These are phyloP conservation scores for Fraxinus baroniana DNA, from an alignment of 305 asterid genomes.

Conservation along the genomic window DNA sequence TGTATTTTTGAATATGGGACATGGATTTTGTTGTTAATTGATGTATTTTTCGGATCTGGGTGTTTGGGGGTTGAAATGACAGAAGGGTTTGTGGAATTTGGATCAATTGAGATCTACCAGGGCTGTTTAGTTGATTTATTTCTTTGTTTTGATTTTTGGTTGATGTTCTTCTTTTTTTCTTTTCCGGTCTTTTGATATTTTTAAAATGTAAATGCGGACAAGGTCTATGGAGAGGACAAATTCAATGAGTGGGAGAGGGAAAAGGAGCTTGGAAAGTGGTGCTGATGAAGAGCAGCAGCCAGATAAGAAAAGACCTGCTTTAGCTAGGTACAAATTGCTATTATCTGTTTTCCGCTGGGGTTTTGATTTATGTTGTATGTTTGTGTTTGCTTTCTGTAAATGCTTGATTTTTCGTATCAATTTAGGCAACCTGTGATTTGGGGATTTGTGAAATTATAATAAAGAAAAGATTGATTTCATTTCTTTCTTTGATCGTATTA, in stretches of 20 bases:
- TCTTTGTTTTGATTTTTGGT: constrained; percentile 12
- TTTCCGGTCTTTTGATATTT: constrained; percentile 16
- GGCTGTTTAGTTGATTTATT: not conserved
- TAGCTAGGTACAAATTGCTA: constrained; percentile 60
- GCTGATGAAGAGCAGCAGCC: constrained; percentile 57
- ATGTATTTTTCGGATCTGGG: constrained; percentile 33
- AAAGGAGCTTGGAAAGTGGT: constrained; percentile 73
- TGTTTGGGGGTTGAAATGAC: constrained; percentile 6
- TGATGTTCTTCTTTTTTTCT: not conserved
- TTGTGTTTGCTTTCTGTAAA: constrained; percentile 17
- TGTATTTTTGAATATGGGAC: not conserved
- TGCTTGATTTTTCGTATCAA: not conserved
- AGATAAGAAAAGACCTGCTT: constrained; percentile 79
- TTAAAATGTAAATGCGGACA: constrained; percentile 68
- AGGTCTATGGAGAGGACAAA: constrained; percentile 82
- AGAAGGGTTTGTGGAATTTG: constrained; percentile 17
- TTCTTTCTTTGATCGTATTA: constrained; percentile 12
- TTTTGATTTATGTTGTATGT: not conserved
- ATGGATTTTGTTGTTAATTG: constrained; percentile 15
- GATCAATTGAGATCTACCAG: constrained; percentile 25
- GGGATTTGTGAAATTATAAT: not conserved
- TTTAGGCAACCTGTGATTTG: not conserved
- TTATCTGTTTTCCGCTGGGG: not conserved
- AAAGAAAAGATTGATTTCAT: not conserved
- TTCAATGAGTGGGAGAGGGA: constrained; percentile 67